Evolutionary conservation across 176 grass and related monocot genomes (phyloP).

Genomic region (Dendrocalamus sinicus): DNA sequence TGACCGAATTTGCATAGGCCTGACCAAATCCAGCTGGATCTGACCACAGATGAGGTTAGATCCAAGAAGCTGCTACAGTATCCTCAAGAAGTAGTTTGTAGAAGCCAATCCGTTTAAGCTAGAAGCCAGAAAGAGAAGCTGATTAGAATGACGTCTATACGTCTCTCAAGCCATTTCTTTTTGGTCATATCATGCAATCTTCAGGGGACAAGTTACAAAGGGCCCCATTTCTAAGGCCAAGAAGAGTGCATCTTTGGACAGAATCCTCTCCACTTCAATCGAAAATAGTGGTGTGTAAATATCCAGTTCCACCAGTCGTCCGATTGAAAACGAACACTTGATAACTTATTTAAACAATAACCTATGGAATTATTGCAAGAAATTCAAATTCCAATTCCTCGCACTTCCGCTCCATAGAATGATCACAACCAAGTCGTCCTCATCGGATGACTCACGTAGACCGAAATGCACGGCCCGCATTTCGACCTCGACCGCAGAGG

Average conservation of each 20-base stretch:
- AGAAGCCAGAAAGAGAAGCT: no score
- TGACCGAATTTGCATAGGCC: no score
- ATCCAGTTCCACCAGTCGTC: not conserved
- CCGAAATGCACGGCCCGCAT: not conserved
- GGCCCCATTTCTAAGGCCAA: conserved; percentile 49
- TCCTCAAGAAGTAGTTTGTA: no score
- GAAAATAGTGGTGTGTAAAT: not conserved
- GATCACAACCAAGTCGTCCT: not conserved
- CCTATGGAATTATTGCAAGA: not conserved
- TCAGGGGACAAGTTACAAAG: conserved; percentile 61
- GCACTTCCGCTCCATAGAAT: not conserved
- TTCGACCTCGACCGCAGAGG: not conserved
- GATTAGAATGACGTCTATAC: not conserved
- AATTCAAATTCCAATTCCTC: not conserved
- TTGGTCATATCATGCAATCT: conserved; percentile 68
- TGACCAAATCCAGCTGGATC: no score
- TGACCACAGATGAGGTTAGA: no score
- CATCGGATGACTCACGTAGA: not conserved
- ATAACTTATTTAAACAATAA: not conserved
- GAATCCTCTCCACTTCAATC: conserved; percentile 4
- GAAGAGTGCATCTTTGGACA: conserved; percentile 37
- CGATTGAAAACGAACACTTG: not conserved
- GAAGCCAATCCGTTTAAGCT: no score
- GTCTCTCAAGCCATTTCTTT: conserved; percentile 40
- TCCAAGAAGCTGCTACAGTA: no score